Evolutionary conservation across 2,329 filamentous ascomycete genomes (phyloP), one percentile per base, ranked within the genome.

Genomic region (Neocatenulostroma microsporum): DNA sequence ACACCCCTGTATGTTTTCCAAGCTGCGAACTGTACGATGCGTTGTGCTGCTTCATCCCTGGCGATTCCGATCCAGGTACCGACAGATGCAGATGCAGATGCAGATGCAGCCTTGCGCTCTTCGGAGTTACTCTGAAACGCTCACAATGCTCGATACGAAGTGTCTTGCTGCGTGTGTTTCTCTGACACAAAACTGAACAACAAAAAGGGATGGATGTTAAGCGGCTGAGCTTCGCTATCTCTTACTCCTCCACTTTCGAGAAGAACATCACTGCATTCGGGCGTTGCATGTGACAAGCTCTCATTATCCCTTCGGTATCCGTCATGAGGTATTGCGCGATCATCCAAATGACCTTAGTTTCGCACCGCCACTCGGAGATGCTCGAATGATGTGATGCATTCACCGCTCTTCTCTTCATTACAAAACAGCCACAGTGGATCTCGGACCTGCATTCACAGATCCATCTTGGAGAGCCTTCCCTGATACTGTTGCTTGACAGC

Each of bases 111-210:
- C 23, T 35, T 30, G 32, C 37, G 29, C 36, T 35, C 28, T 15
- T 31, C 11, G 32, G 41, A 34, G 25, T 27, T 13, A 36, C 30
- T 30, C 27, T 33, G 44, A 45, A 47, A 47, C 42, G 21, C 18
- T 37, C 21, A 19, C 30, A 18, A 21, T 26, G 41, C 44, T 45
- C 19, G 29, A 27, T 29, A 23, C n/a, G 27, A 40, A 31, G 14
- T 12, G 6, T 20, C 20, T 18, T 28, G 21, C 30, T 18, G 26
- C 30, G 28, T 21, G 28, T 37, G 34, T 30, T 29, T n/a, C n/a
- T n/a, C n/a, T n/a, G n/a, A n/a, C n/a, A n/a, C n/a, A n/a, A n/a
- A n/a, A n/a, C n/a, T n/a, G n/a, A n/a, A n/a, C n/a, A n/a, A n/a
- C n/a, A n/a, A n/a, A n/a, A n/a, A n/a, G n/a, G n/a, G n/a, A n/a